Percentiles rank a stretch among this genome's conserved stretches.
phyloP scores from a whole-genome alignment of 257 asterid species.

The Capsicum chinense region DNA sequence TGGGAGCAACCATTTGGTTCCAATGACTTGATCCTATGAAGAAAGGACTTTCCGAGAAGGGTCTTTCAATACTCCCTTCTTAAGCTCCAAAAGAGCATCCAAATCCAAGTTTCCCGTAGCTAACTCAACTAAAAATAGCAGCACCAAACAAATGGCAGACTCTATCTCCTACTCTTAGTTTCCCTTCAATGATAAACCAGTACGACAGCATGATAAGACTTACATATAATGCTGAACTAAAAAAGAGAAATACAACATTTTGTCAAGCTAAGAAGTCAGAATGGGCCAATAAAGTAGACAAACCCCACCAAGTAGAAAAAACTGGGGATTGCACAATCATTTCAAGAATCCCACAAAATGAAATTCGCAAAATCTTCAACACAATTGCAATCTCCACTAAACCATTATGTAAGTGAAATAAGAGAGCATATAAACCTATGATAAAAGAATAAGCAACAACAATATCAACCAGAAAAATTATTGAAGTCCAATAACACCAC shows the following conservation, averaged over 20 bases:
- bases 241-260: not conserved
- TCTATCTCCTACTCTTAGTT: constrained; percentile 47
- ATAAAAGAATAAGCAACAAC: not conserved
- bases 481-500: not conserved
- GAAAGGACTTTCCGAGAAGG: constrained; percentile 55
- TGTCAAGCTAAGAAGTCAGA: not conserved
- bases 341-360: constrained; percentile 1
- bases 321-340: constrained; percentile 17
- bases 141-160: constrained; percentile 49
- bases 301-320: not conserved
- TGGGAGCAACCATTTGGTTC: constrained; percentile 72
- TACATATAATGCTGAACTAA: not conserved
- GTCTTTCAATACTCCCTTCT: constrained; percentile 65
- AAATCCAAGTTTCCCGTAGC: constrained; percentile 57
- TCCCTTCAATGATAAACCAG: constrained; percentile 24
- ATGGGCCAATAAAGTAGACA: not conserved
- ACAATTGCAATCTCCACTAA: not conserved
- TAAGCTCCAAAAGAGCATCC: constrained; percentile 63
- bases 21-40: constrained; percentile 82
- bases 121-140: constrained; percentile 44
- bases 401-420: not conserved
- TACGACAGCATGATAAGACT: not conserved
- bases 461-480: not conserved
- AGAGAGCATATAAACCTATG: not conserved
- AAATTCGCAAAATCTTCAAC: not conserved